These are phyloP conservation scores for Dryas drummondii DNA, from an alignment of 306 rosid genomes.

Conservation along the genomic window DNA sequence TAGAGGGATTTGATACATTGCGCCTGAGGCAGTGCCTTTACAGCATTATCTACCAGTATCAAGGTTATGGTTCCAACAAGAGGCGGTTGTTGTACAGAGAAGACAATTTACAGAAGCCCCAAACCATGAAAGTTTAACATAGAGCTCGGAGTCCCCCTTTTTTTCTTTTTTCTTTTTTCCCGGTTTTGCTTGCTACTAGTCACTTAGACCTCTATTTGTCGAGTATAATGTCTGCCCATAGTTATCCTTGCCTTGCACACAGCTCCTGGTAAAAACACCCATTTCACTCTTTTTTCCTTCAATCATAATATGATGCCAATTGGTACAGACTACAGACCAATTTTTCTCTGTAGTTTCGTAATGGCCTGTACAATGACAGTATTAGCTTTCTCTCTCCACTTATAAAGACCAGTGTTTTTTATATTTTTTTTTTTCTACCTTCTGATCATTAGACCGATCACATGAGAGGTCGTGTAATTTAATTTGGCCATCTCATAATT, in stretches of 20 bases:
- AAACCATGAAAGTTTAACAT: conserved; percentile 47
- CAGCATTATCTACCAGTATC: conserved; percentile 92
- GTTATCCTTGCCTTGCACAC: conserved; percentile 13
- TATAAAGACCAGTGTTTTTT: not conserved
- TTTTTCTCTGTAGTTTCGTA: not conserved
- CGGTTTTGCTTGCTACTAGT: not conserved
- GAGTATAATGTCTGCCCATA: conserved; percentile 15
- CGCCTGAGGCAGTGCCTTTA: conserved; percentile 80
- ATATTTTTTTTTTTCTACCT: too few species aligned
- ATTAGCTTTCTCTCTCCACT: not conserved
- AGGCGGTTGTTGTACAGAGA: conserved; percentile 68
- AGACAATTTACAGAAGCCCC: conserved; percentile 74
- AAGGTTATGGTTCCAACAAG: conserved; percentile 80
- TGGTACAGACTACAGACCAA: not conserved
- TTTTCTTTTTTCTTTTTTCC: not conserved
- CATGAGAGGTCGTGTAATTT: not conserved
- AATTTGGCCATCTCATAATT: not conserved
- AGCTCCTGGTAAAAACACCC: conserved; percentile 14
- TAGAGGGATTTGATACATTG: conserved; percentile 56
- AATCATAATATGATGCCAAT: not conserved
- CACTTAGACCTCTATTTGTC: not conserved
- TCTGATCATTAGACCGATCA: not conserved
- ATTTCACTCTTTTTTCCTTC: not conserved
- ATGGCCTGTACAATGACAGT: not conserved
- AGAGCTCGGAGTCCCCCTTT: conserved; percentile 11